Conservation (phyloP, 257 asterid species). For the Jacaranda copaia region DNA sequence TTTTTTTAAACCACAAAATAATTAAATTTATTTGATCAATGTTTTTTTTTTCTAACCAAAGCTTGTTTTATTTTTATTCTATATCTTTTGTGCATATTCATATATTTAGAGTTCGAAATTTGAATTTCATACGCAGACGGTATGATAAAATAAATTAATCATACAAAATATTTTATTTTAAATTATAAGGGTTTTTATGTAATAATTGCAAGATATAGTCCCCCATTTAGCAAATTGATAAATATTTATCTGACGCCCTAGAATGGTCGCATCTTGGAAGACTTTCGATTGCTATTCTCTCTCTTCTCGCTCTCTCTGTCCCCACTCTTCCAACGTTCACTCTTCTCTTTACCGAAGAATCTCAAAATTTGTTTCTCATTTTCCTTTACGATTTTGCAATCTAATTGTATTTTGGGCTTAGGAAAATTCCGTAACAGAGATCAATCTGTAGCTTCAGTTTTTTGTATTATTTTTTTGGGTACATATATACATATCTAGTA, state of each 20-base stretch:
- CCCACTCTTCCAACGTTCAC: constrained; percentile 28
- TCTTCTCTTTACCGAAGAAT: constrained; percentile 20
- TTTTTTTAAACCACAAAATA: no score
- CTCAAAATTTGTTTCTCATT: constrained; percentile 29
- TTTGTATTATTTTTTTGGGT: constrained; percentile 24
- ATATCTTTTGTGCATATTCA: no score
- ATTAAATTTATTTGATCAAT: no score
- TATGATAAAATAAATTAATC: no score
- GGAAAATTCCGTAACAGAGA: neutral
- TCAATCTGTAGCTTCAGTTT: constrained; percentile 30
- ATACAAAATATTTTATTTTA: neutral
- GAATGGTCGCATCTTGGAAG: constrained; percentile 42
- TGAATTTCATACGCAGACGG: no score
- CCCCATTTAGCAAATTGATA: constrained; percentile 35
- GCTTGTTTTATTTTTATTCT: no score
- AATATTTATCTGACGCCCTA: constrained; percentile 52
- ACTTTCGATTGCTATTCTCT: constrained; percentile 7
- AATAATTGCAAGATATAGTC: constrained; percentile 32
- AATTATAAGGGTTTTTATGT: constrained; percentile 10
- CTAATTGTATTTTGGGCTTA: neutral
- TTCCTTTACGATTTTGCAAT: constrained; percentile 23
- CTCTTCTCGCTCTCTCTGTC: no score
- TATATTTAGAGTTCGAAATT: no score
- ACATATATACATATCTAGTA: constrained; percentile 27
- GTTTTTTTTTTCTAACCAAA: no score